Evolutionary conservation across 2,329 filamentous ascomycete species (phyloP).

Genomic region (Neonectria ditissima): DNA sequence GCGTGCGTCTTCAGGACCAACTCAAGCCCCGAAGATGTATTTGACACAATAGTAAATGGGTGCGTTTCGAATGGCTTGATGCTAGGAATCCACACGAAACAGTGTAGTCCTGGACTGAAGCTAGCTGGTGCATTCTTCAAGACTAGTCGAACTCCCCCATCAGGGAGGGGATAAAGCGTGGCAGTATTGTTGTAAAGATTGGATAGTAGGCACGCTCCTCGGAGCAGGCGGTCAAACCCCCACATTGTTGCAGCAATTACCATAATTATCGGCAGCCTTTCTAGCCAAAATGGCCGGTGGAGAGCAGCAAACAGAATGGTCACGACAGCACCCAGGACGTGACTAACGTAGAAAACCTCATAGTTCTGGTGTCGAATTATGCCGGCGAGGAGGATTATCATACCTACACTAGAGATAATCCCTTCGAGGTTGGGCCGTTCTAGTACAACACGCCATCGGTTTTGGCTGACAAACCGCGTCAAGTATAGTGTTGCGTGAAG

Average conservation of each 20-base stretch:
- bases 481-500: constrained; percentile 54
- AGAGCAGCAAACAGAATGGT: constrained; percentile 55
- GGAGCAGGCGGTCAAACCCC: constrained; percentile 57
- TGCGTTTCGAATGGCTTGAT: constrained; percentile 65
- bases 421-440: constrained; percentile 27
- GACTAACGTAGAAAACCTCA: constrained; percentile 60
- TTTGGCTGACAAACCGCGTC: constrained; percentile 43
- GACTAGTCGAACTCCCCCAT: constrained; percentile 58
- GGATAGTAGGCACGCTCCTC: constrained; percentile 31
- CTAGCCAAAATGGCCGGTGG: constrained; percentile 57
- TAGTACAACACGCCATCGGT: constrained; percentile 16
- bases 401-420: constrained; percentile 47
- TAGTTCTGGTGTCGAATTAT: constrained; percentile 55
- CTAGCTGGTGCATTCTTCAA: constrained; percentile 56
- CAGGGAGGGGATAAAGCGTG: constrained; percentile 56
- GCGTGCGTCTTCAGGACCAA: constrained; percentile 63
- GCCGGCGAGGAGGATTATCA: constrained; percentile 53
- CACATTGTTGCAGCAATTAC: constrained; percentile 56
- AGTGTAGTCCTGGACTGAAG: constrained; percentile 53
- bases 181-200: constrained; percentile 41
- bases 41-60: constrained; percentile 66
- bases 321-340: constrained; percentile 56
- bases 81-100: constrained; percentile 66
- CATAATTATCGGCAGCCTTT: constrained; percentile 53
- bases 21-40: constrained; percentile 55